Evolutionary conservation across 2,329 filamentous ascomycete species (phyloP), one percentile per base, ranked within the genome.

Genomic region (Penicillium hordei): DNA sequence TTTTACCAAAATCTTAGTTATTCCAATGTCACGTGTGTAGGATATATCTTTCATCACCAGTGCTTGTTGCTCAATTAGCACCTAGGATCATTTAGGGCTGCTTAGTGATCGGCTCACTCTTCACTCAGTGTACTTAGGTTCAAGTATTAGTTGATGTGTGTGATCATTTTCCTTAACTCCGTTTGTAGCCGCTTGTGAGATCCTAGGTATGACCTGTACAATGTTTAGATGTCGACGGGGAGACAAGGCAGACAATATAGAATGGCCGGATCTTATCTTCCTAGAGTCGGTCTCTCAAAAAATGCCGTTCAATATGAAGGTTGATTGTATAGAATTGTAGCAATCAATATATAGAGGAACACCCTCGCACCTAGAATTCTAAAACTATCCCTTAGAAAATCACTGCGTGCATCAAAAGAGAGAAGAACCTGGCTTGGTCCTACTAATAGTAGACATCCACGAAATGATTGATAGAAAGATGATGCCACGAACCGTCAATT

Each of bases 61-160:
- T 23, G 39, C 21, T 42, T 21, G 39, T 23, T 43, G 40, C 21
- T 43, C 21, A 25, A 21, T 42, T 4, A 9, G 7, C 39, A 42
- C 12, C 13, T 42, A 3, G 13, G 40, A 3, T 1, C n/a, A 38
- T 8, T 44, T 12, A 12, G 8, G 17, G 10, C 19, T 58, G 17
- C 42, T 59, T 5, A 40, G 34, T 19, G 57, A 44, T 59, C 31
- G n/a, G 34, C 57, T 59, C 34, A 52, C 40, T 29, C 46, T 52
- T 55, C 45, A 42, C 51, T 58, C 33, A 29, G 45, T 23, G 17
- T 51, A 15, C 46, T 43, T 3, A 55, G 42, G 23, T 34, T 33
- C 48, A 39, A 19, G 1, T 21, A 23, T 48, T 34, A 55, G 34
- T 23, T 27, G 10, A 45, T 27, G 5, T 23, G 21, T 27, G n/a